Conservation (phyloP, 352 stramenopile genomes). For the Phytopythium cucurbitacearum region DNA sequence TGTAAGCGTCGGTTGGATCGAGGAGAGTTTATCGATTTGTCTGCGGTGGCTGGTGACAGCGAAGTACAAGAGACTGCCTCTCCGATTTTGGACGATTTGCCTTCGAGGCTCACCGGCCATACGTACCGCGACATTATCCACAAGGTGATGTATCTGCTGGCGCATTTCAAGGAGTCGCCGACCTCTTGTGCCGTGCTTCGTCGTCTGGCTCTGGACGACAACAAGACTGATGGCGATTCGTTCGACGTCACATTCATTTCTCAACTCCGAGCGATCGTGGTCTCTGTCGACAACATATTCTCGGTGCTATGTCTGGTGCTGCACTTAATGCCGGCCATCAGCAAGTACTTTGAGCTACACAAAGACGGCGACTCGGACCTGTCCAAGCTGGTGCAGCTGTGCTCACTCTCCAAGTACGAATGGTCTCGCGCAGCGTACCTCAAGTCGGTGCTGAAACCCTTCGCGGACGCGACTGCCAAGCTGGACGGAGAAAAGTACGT, state of each 20-base stretch:
- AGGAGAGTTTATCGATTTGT: conserved; percentile 29
- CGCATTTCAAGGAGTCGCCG: conserved; percentile 61
- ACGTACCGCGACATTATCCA: conserved; percentile 60
- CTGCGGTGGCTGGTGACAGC: too few relatives aligned
- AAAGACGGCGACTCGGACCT: conserved; percentile 52
- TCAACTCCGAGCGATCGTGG: conserved; percentile 23
- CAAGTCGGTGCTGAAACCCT: conserved; percentile 59
- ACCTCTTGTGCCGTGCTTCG: conserved; percentile 37
- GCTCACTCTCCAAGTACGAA: conserved; percentile 60
- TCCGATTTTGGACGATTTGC: conserved; percentile 50
- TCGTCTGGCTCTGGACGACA: conserved; percentile 44
- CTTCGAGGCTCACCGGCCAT: conserved; percentile 55
- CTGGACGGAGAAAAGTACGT: conserved; percentile 55
- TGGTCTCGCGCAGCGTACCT: conserved; percentile 63
- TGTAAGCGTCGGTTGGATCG: conserved; percentile 28
- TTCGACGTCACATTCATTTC: conserved; percentile 46
- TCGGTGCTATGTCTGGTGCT: conserved; percentile 38
- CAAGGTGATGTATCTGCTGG: conserved; percentile 61
- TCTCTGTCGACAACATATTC: conserved; percentile 48
- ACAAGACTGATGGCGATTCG: conserved; percentile 26
- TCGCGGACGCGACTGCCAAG: conserved; percentile 55
- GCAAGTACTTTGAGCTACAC: conserved; percentile 64
- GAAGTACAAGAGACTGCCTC: conserved; percentile 21
- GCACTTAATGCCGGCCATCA: conserved; percentile 49
- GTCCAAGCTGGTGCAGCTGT: conserved; percentile 67